Conservation (phyloP, 306 rosid genomes). For the Cucumis cinereus region DNA sequence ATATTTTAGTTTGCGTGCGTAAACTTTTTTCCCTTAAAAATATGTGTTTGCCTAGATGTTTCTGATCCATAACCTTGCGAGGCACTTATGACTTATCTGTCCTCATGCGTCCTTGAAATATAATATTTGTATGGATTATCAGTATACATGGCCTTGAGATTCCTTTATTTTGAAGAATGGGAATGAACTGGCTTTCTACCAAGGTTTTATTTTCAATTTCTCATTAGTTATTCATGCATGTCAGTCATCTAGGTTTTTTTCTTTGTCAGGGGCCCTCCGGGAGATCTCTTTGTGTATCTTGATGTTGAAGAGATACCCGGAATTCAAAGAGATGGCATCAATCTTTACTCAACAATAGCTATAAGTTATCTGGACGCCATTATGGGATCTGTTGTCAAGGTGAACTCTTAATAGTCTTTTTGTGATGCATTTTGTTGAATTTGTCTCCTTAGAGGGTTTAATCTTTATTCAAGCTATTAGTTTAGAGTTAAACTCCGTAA, state of each 20-base stretch:
- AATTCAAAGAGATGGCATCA: conserved; percentile 87
- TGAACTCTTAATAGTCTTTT: conserved; percentile 12
- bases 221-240: neutral
- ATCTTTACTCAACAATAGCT: conserved; percentile 59
- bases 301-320: conserved; percentile 67
- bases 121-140: neutral
- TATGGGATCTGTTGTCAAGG: conserved; percentile 65
- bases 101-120: neutral
- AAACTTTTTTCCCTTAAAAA: neutral
- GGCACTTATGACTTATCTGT: neutral
- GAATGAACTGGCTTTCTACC: neutral
- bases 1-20: neutral
- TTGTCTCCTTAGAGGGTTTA: neutral
- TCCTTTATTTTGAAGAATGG: neutral
- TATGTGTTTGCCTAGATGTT: neutral
- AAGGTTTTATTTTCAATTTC: neutral
- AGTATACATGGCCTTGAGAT: neutral
- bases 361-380: conserved; percentile 82
- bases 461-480: neutral
- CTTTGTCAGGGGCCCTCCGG: conserved; percentile 79
- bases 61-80: neutral
- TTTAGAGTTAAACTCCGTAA: neutral
- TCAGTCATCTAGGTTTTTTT: conserved; percentile 15
- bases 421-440: neutral
- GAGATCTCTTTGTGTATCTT: conserved; percentile 88